Conservation (phyloP, 2,329 filamentous ascomycete species). For the Alternaria sp. region DNA sequence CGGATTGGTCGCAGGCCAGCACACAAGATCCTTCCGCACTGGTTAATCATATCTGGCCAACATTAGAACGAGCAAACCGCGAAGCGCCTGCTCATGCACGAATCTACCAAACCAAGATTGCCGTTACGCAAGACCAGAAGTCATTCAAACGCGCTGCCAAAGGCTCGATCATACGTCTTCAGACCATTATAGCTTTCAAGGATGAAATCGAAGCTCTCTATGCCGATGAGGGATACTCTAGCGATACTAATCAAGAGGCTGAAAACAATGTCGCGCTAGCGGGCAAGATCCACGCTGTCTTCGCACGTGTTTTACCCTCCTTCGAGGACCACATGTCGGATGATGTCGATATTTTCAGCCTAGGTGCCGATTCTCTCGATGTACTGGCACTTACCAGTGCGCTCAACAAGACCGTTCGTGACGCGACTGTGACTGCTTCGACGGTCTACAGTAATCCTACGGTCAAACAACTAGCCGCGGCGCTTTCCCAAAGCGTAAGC, state of each 20-base stretch:
- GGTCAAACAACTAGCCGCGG: neutral
- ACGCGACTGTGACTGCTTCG: neutral
- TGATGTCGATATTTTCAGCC: conserved; percentile 7
- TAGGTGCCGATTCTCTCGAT: conserved; percentile 11
- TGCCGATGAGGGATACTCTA: conserved; percentile 13
- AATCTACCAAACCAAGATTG: conserved; percentile 27
- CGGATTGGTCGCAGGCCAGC: conserved; percentile 6
- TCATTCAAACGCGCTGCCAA: conserved; percentile 35
- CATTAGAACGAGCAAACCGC: conserved; percentile 32
- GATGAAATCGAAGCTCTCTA: conserved; percentile 37
- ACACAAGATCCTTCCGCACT: conserved; percentile 16
- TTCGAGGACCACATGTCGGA: neutral
- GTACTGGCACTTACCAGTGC: conserved; percentile 10
- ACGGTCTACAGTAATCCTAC: conserved; percentile 8
- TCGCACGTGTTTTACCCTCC: neutral
- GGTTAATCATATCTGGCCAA: conserved; percentile 35
- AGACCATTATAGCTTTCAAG: conserved; percentile 33
- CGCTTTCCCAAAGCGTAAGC: neutral
- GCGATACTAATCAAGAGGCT: neutral
- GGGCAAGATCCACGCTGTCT: neutral
- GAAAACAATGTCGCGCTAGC: neutral
- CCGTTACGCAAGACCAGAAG: conserved; percentile 22
- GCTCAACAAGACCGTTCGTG: conserved; percentile 7
- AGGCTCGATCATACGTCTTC: conserved; percentile 34
- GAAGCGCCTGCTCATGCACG: conserved; percentile 35